Conservation (phyloP, 1,139 yeast genomes). For the Entelexis sorbosivorans region DNA sequence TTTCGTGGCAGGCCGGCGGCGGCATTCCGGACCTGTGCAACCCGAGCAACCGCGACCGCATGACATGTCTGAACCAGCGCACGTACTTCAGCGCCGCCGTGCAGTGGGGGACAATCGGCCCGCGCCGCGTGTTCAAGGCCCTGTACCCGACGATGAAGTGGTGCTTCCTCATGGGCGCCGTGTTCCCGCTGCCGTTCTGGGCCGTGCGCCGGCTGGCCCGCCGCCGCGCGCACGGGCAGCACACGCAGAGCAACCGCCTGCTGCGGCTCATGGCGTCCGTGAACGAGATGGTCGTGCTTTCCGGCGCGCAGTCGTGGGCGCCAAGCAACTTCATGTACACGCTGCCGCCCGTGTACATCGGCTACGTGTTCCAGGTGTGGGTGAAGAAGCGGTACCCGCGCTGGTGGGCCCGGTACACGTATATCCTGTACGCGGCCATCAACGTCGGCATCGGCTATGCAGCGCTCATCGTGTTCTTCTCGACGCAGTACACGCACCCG, state of each 20-base stretch:
- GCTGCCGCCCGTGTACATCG: slow-evolving; percentile 43
- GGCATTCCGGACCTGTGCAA: slow-evolving; percentile 39
- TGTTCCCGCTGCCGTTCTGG: slow-evolving; percentile 28
- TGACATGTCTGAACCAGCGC: slow-evolving; percentile 34
- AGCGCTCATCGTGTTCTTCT: slow-evolving; percentile 40
- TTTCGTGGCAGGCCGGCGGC: slow-evolving; percentile 41
- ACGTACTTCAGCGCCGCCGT: slow-evolving; percentile 32
- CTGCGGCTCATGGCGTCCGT: slow-evolving; percentile 33
- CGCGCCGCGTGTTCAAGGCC: slow-evolving; percentile 44
- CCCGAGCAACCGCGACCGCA: slow-evolving; percentile 31
- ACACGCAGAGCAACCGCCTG: neutral
- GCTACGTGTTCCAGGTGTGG: slow-evolving; percentile 32
- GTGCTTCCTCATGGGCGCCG: slow-evolving; percentile 40
- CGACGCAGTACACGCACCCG: slow-evolving; percentile 38
- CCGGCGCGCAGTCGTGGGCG: slow-evolving; percentile 32
- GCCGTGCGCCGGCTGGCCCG: slow-evolving; percentile 12
- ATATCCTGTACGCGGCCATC: slow-evolving; percentile 45
- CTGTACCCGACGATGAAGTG: slow-evolving; percentile 41
- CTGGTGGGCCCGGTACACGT: slow-evolving; percentile 48
- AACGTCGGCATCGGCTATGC: slow-evolving; percentile 40
- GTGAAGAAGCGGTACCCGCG: slow-evolving; percentile 37
- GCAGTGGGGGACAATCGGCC: slow-evolving; percentile 45
- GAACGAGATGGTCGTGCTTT: slow-evolving; percentile 45
- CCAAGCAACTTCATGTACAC: slow-evolving; percentile 44
- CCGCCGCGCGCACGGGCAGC: neutral